These are phyloP conservation scores for Phytomonas sp. DNA, from an alignment of 208 protist genomes.

Conservation along the genomic window DNA sequence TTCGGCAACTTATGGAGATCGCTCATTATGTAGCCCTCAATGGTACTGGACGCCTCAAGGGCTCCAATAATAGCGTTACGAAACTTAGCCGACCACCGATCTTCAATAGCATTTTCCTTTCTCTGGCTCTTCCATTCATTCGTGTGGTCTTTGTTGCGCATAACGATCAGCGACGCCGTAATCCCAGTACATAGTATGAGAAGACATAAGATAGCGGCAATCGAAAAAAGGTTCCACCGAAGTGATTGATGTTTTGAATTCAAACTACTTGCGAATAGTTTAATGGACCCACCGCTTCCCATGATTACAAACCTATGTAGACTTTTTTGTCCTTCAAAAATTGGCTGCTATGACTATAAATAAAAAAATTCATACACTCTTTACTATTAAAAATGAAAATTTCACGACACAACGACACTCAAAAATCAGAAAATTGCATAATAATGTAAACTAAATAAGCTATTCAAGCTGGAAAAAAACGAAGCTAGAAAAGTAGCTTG, in stretches of 20 bases:
- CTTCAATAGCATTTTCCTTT: slow-evolving; percentile 15
- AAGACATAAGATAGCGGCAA: slow-evolving; percentile 14
- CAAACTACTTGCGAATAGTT: neutral
- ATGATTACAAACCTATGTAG: neutral
- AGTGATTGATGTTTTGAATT: neutral
- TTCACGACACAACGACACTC: neutral
- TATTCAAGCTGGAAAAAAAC: neutral
- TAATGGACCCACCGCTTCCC: neutral
- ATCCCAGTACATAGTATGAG: slow-evolving; percentile 26
- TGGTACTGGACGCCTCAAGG: slow-evolving; percentile 13
- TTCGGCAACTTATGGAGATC: slow-evolving; percentile 19
- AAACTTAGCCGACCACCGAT: slow-evolving; percentile 23
- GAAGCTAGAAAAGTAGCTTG: neutral
- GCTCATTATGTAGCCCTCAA: slow-evolving; percentile 44
- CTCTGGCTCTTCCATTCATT: neutral
- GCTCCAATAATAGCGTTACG: slow-evolving; percentile 26
- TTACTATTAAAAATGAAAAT: neutral
- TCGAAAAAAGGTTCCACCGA: neutral
- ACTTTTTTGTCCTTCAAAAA: neutral
- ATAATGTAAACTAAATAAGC: neutral
- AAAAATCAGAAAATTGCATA: neutral
- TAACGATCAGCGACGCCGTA: slow-evolving; percentile 28
- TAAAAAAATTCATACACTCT: too few species aligned
- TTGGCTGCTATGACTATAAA: too few species aligned
- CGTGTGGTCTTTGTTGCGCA: slow-evolving; percentile 10